phyloP scores from a whole-genome alignment of 2,329 filamentous ascomycete species.

The Rhytidhysteron rufulum region DNA sequence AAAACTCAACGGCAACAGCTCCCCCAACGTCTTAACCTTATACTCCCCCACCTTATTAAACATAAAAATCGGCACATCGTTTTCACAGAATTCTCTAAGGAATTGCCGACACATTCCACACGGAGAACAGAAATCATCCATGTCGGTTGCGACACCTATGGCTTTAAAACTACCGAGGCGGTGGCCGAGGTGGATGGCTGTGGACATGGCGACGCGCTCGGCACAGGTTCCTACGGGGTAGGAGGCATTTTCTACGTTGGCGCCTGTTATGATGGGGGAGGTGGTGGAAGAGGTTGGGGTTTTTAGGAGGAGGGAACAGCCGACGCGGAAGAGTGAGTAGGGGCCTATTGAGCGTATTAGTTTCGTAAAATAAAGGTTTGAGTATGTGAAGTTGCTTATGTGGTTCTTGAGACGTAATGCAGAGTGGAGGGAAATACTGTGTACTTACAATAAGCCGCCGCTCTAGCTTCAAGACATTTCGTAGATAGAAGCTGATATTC shows the following conservation, averaged over 20 bases:
- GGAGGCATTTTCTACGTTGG: constrained; percentile 77
- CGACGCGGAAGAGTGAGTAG: constrained; percentile 90
- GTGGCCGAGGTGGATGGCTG: constrained; percentile 64
- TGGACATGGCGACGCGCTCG: constrained; percentile 80
- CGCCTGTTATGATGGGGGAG: constrained; percentile 60
- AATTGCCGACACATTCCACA: constrained; percentile 98
- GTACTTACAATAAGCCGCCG: constrained; percentile 70
- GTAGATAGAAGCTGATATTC: constrained; percentile 64
- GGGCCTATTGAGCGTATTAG: constrained; percentile 50
- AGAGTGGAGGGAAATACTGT: constrained; percentile 1
- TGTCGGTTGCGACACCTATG: constrained; percentile 81
- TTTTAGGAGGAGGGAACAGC: constrained; percentile 65
- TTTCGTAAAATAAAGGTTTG: background rate
- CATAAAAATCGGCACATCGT: constrained; percentile 76
- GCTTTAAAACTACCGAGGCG: constrained; percentile 53
- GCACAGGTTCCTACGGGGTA: constrained; percentile 96
- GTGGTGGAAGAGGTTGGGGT: constrained; percentile 35
- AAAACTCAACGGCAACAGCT: constrained; percentile 54
- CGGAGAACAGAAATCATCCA: constrained; percentile 52
- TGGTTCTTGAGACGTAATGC: background rate
- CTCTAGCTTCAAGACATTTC: constrained; percentile 68
- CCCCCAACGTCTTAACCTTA: constrained; percentile 64
- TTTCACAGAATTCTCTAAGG: constrained; percentile 46
- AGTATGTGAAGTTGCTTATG: background rate
- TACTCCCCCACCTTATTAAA: constrained; percentile 78